Evolutionary conservation across 306 rosid species (phyloP), one percentile per base, ranked within the genome.

Genomic region (Lathyrus oleraceus): DNA sequence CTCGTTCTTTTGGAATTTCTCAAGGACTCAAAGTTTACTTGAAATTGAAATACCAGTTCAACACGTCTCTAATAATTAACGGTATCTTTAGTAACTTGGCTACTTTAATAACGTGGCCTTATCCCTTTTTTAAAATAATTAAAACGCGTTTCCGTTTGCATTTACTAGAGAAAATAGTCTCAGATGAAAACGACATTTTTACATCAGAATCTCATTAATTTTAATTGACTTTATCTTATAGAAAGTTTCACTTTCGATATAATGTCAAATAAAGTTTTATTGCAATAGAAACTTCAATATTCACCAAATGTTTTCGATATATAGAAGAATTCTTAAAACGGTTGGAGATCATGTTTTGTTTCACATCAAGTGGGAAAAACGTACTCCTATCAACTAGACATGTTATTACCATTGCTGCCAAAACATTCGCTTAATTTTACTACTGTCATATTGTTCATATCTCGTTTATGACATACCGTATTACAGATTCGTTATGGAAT

Each of bases 381-480:
- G 39, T 35, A 7, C 39, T 35, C 39, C 39, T 35, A 35, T 35
- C 39, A 35, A 35, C 39, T 35, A 35, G 39, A 35, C 39, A 35
- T 35, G 39, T 35, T 35, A 6, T 35, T 35, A 35, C 39, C 39
- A 35, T 35, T 35, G 39, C 39, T 35, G 39, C 39, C 39, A 35
- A 35, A 35, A 35, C 39, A 35, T 35, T 35, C 8, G 11, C 10
- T 16, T 15, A 1, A 47, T 48, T 48, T 35, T 35, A 7, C 11
- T 15, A 8, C 21, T 15, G 7, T 48, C 54, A 48, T 48, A 48
- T 42, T 48, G 36, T 43, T 74, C 72, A 76, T 51, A 38, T 69
- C 74, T 73, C 49, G 61, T 76, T 68, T 69, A 17, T 57, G 74
- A 77, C 54, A 64, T 77, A 28, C 78, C 74, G 73, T 54, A 77